phyloP scores from a whole-genome alignment of 257 asterid species.

The Ilex aquifolium region DNA sequence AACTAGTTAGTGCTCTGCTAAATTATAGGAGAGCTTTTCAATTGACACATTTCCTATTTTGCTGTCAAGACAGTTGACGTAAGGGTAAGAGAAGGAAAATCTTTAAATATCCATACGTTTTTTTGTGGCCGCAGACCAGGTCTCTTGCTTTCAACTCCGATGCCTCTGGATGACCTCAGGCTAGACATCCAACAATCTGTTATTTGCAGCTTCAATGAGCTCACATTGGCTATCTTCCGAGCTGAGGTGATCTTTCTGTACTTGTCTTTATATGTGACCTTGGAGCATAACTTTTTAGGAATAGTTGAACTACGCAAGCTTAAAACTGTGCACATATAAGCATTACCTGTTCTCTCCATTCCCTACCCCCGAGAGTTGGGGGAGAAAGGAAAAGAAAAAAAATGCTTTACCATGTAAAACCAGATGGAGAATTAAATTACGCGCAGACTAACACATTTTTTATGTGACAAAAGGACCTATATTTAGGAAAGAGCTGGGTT shows the following conservation, averaged over 20 bases:
- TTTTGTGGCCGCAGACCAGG: constrained; percentile 82
- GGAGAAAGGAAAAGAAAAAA: too few species aligned
- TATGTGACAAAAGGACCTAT: too few species aligned
- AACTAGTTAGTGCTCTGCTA: not conserved
- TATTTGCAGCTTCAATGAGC: constrained; percentile 86
- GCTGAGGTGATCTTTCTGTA: constrained; percentile 54
- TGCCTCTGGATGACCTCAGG: constrained; percentile 75
- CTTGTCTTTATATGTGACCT: too few species aligned
- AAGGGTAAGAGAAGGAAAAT: constrained; percentile 73
- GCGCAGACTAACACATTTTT: too few species aligned
- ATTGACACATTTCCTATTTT: not conserved
- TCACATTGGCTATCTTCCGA: constrained; percentile 76
- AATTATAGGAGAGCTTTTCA: not conserved
- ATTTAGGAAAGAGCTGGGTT: too few species aligned
- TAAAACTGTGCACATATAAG: too few species aligned
- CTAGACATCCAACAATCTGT: constrained; percentile 92
- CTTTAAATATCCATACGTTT: constrained; percentile 69
- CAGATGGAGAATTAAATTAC: too few species aligned
- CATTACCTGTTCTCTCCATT: too few species aligned
- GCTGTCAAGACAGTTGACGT: constrained; percentile 48
- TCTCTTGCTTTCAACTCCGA: constrained; percentile 70
- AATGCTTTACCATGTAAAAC: too few species aligned
- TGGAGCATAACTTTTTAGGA: too few species aligned
- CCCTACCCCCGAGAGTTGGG: too few species aligned
- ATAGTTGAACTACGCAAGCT: too few species aligned